These are phyloP conservation scores for Lactarius hengduanensis DNA, from an alignment of 768 basidiomycete genomes.

Conservation along the genomic window DNA sequence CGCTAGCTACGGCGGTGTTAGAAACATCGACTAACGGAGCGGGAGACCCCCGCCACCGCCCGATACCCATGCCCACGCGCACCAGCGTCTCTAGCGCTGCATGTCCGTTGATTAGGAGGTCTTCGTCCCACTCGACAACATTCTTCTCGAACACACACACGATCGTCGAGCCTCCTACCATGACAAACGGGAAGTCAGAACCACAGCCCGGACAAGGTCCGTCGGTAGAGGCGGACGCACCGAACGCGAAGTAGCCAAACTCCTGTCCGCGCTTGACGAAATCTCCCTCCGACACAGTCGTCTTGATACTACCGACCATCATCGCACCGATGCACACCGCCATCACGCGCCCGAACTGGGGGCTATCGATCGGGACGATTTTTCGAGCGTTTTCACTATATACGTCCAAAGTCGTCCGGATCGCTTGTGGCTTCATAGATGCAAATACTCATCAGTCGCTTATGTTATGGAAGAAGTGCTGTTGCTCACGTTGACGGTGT, in stretches of 20 bases:
- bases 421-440: constrained; percentile 75
- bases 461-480: not conserved
- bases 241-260: constrained; percentile 94
- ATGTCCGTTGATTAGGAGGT: constrained; percentile 77
- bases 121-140: constrained; percentile 86
- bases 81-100: constrained; percentile 90
- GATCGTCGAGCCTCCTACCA: constrained; percentile 83
- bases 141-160: constrained; percentile 88
- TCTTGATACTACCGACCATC: constrained; percentile 92
- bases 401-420: constrained; percentile 85
- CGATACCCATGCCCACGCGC: constrained; percentile 84
- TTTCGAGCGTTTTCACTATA: constrained; percentile 94
- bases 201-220: not conserved
- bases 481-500: constrained; percentile 81
- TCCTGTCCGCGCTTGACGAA: constrained; percentile 81
- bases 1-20: not conserved
- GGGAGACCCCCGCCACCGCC: constrained; percentile 37
- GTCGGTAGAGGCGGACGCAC: constrained; percentile 42
- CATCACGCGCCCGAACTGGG: constrained; percentile 89
- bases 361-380: constrained; percentile 88
- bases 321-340: constrained; percentile 90
- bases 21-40: not conserved
- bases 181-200: constrained; percentile 3
- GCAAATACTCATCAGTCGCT: not conserved
- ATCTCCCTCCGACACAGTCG: constrained; percentile 84